Percentiles rank a stretch among this genome's conserved stretches.
Evolutionary conservation across 164 flowering plant genomes (phyloP).

Genomic region (Tetrastigma voinierianum): DNA sequence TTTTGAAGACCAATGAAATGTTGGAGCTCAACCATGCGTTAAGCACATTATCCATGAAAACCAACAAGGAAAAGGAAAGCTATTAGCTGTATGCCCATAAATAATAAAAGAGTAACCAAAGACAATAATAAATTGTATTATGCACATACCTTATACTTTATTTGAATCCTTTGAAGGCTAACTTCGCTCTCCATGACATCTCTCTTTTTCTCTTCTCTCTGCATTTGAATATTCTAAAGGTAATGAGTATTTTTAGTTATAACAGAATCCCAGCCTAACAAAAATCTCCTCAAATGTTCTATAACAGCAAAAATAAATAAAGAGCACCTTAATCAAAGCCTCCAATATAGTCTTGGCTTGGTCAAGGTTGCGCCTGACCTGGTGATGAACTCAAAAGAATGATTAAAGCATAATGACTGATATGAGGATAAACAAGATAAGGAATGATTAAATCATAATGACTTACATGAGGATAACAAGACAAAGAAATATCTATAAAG

Average conservation of each 20-base stretch:
- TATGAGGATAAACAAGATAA: too few relatives aligned
- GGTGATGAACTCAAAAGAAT: conserved; percentile 12
- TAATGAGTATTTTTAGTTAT: conserved; percentile 2
- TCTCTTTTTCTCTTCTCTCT: conserved; percentile 98
- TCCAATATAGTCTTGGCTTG: conserved; percentile 87
- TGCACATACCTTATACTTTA: conserved; percentile 70
- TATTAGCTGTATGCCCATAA: not conserved
- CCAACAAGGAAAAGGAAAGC: not conserved
- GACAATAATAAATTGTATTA: not conserved
- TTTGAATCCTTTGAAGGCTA: conserved; percentile 77
- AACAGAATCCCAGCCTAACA: too few relatives aligned
- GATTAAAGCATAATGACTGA: not conserved
- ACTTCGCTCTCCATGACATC: conserved; percentile 92
- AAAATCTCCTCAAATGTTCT: not conserved
- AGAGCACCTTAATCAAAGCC: conserved; percentile 74
- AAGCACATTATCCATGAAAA: not conserved
- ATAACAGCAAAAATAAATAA: conserved; percentile 3
- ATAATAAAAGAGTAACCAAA: not conserved
- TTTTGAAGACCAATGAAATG: not conserved
- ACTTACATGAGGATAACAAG: too few relatives aligned
- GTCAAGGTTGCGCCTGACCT: conserved; percentile 97
- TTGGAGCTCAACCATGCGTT: not conserved
- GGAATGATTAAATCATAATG: conserved; percentile 4
- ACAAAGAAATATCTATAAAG: too few relatives aligned
- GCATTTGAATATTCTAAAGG: conserved; percentile 19